Evolutionary conservation across 306 rosid species (phyloP), one percentile per base, ranked within the genome.

Genomic region (Acacia crassicarpa): DNA sequence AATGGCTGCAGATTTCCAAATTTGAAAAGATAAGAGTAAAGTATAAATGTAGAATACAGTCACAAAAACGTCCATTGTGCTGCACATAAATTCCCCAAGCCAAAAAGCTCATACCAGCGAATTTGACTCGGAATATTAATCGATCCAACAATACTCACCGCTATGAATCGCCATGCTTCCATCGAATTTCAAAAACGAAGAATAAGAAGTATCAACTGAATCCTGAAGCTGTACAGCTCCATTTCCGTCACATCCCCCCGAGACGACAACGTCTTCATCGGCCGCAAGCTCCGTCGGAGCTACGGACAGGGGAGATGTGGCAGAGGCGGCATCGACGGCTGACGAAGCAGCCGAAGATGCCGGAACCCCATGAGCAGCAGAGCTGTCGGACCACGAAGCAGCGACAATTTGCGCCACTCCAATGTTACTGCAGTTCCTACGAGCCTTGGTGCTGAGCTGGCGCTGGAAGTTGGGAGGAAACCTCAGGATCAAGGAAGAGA

Each of bases 361-460:
- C 30, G 84, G 56, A 5, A 77, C 8, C 2, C 71, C 81, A 25
- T 73, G 70, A 70, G 89, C 59, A 40, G 85, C 23, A 8, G 74
- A 8, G 61, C 48, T 77, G 90, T 95, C 89, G 14, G 99, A 92
- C 99, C 99, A 93, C 84, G 99, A 95, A 62, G 99, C 98, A 17
- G 98, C 97, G n/a, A 95, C 99, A 82, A 95, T 89, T 85, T 95
- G 99, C 2, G 99, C 99, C 56, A 95, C 98, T 16, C 98, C 98
- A 87, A 95, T 95, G 89, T 95, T 95, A 91, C 99, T 90, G 84
- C 99, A 95, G 83, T 95, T 95, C 73, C 98, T 86, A 41, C 98
- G 94, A 3, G 99, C 97, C 88, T 95, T 93, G 66, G 86, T 93
- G 91, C 99, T 93, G 27, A 95, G 90, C 87, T 93, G 98, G 77